Base-by-base conservation (phyloP, 352 stramenopile species). In the Globisporangium spinosum region DNA sequence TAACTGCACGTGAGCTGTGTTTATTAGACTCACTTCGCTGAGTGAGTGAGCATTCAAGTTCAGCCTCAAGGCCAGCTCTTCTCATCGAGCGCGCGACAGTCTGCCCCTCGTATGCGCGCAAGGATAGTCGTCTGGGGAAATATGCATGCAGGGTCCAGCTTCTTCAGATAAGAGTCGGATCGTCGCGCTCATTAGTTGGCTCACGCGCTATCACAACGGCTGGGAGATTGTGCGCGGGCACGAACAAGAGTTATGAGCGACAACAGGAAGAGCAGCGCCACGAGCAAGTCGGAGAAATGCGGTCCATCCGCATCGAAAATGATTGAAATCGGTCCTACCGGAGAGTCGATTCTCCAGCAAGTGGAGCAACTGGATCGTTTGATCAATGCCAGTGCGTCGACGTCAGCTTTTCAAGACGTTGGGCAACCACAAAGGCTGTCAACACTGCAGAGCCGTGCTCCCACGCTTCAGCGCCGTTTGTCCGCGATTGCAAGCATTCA, bases 301-400 rank as follows among this genome's bases (percentile, higher is more conserved):
- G 35, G 25, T 17, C 23, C 58, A 43, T 20, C 40, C 4, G 22
- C 25, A 17, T n/a, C 58, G 10, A 58, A 57, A 58, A 20, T 49
- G 38, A 27, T 47, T 43, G 43, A 57, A n/a, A 58, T 58, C 62
- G 49, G 47, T 25, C 51, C 32, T 8, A n/a, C 49, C 2, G 51
- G 54, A 4, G 54, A 68, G 25, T 27, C 54, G 32, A 65, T 65
- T 29, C 54, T 70, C 3, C 57, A 65, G 45, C 56, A 70, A 15
- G 64, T 63, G 12, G 63, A 63, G 35, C 63, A 68, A n/a, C 54
- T 63, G 38, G 63, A 68, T 29, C 63, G 56, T 4, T 13, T 68
- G 38, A 63, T 68, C 38, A 68, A 68, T 13, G 38, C 29, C 12
- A 58, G 35, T 49, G 54, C 38, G 6, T 68, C 63, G 25, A 32